These are phyloP conservation scores for Leishmania tarentolae DNA, from an alignment of 208 protist genomes.

Conservation along the genomic window DNA sequence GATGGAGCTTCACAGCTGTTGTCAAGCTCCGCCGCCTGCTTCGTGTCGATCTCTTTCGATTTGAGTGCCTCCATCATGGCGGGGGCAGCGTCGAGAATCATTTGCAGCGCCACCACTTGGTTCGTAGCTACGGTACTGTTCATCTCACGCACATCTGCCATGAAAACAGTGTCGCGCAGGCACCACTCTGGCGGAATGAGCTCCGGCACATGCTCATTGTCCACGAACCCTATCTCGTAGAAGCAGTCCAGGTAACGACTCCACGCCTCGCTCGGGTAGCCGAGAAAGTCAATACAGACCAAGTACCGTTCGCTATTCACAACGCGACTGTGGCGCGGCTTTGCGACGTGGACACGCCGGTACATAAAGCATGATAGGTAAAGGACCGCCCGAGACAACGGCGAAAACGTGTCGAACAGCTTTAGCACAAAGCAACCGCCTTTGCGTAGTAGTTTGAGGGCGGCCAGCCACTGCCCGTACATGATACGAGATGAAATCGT, in stretches of 20 bases:
- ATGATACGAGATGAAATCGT: conserved; percentile 88
- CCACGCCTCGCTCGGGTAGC: conserved; percentile 46
- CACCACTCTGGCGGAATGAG: conserved; percentile 62
- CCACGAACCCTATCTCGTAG: conserved; percentile 64
- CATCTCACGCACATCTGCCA: conserved; percentile 47
- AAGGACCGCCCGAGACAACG: conserved; percentile 71
- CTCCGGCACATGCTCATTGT: conserved; percentile 59
- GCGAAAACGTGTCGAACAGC: conserved; percentile 91
- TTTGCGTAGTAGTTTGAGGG: conserved; percentile 63
- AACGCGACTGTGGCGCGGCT: conserved; percentile 89
- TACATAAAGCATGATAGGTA: conserved; percentile 88
- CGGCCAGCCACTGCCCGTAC: conserved; percentile 82
- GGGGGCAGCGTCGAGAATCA: conserved; percentile 55
- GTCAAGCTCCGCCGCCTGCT: not conserved
- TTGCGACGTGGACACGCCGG: conserved; percentile 82
- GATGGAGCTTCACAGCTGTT: not conserved
- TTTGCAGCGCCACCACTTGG: conserved; percentile 56
- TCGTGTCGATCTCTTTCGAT: not conserved
- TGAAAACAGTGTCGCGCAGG: conserved; percentile 54
- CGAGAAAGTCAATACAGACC: conserved; percentile 62
- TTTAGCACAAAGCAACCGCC: conserved; percentile 89
- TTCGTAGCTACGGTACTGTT: conserved; percentile 58
- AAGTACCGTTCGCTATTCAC: conserved; percentile 93
- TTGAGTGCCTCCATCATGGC: conserved; percentile 6
- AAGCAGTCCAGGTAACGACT: conserved; percentile 54